A percentile compares a stretch with the other conserved stretches of the same genome.
Conservation (phyloP, 73 alveolate species). For the Paraurostyla sp. region DNA sequence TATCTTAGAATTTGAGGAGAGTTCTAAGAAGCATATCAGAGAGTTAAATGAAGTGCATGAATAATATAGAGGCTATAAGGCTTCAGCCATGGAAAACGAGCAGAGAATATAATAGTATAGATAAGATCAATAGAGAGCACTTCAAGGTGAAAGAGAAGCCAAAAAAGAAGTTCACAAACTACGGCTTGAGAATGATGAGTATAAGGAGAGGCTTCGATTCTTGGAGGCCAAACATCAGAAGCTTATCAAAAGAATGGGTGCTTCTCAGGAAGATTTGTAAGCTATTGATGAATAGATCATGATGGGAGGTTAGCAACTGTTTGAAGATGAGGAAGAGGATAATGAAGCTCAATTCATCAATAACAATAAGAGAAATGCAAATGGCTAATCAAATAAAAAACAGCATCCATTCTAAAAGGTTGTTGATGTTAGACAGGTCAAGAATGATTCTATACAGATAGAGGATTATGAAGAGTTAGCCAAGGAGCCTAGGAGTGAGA, state of each 20-base stretch:
- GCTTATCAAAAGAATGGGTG: constrained; percentile 33
- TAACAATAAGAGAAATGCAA: not conserved
- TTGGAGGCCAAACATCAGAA: constrained; percentile 35
- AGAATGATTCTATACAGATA: constrained; percentile 25
- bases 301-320: not conserved
- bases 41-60: constrained; percentile 68
- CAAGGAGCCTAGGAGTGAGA: not conserved
- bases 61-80: constrained; percentile 58
- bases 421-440: constrained; percentile 31
- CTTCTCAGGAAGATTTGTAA: constrained; percentile 26
- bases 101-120: constrained; percentile 18
- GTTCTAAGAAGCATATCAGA: constrained; percentile 61
- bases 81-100: constrained; percentile 46
- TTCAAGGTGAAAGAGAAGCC: constrained; percentile 56
- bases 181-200: constrained; percentile 58
- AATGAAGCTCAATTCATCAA: constrained; percentile 40
- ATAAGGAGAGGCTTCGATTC: constrained; percentile 23
- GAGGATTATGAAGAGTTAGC: constrained; percentile 2
- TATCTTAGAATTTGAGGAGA: constrained; percentile 63
- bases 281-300: constrained; percentile 48
- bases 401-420: constrained; percentile 34
- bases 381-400: not conserved
- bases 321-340: no score
- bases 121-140: constrained; percentile 24
- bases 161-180: constrained; percentile 42